Evolutionary conservation across 805 yeast genomes (phyloP), one percentile per base, ranked within the genome.

Genomic region (Candida loeiensis): DNA sequence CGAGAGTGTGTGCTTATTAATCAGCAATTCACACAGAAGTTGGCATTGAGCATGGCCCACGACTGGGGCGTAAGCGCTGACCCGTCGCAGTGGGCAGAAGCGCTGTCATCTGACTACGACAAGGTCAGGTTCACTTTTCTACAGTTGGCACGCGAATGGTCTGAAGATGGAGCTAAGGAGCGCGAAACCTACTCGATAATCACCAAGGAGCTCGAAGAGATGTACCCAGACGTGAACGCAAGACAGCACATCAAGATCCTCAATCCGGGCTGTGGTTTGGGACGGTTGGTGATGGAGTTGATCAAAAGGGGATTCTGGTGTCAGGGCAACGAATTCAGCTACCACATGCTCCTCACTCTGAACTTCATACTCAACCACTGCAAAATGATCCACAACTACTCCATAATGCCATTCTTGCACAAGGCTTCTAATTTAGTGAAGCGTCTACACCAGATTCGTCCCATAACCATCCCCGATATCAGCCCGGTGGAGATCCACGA

Each of bases 271-370:
- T 74, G 81, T 40, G 86, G 86, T 0, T 59, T 80, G 24, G 86
- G 84, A 0, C 55, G 86, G 37, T 53, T 79, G 38, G 79, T 78
- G 22, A 59, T 71, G 36, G 85, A 80, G 37, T 59, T 79, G 42
- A 80, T 77, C 2, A 57, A 47, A 37, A 46, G 65, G 39, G 86
- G 86, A 3, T 80, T 77, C 50, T 59, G 69, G 63, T 69, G 77
- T n/a, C 83, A 80, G 48, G 87, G 87, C 0, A 81, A 80, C 51
- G 87, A 81, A 48, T 71, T 77, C 48, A 73, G 82, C 16, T 79
- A 77, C 52, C 85, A 77, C 50, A 80, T 81, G 85, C 56, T 81
- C 2, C 53, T 79, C 8, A 68, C 74, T 11, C 78, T 83, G 19
- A 76, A 72, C 46, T 79, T 61, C 46, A 56, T 80, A 4, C 55